Evolutionary conservation across 768 basidiomycete species (phyloP), one percentile per base, ranked within the genome.

Genomic region (Mycena chlorophos): DNA sequence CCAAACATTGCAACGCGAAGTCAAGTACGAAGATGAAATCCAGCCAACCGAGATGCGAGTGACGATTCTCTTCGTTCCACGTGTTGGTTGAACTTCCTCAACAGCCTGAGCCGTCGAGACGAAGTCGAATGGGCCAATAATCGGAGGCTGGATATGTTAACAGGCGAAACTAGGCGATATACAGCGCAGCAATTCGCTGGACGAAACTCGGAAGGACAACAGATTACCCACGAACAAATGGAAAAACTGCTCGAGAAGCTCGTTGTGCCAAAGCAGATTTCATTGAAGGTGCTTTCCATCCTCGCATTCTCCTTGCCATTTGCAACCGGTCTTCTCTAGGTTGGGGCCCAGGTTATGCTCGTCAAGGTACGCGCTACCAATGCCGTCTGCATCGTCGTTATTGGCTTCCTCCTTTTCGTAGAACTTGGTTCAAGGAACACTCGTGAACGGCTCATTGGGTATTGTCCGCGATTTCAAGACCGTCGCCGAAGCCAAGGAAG

Each of bases 331-430:
- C 55, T 38, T 13, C 16, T n/a, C 0, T 29, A 91, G 82, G 75
- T 87, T 49, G 87, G 87, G 13, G 89, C 91, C 3, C 94, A 96
- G 67, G 94, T 96, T 3, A 92, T 92, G 90, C 67, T 89, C 2
- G 77, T 88, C 60, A 88, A 88, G 76, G 87, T 84, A 55, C 45
- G n/a, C 37, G 17, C 19, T n/a, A n/a, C n/a, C n/a, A n/a, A 46
- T 26, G n/a, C 17, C 25, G 5, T 14, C 6, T 31, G 10, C 14
- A 4, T n/a, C 42, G 49, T 38, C 50, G 17, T 30, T 13, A 48
- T 37, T 42, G 23, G n/a, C 16, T 5, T 22, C 23, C 12, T 27
- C 23, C 34, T 40, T 46, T 22, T 30, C n/a, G 29, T 47, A 89
- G 87, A 90, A 90, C 60, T 67, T 89, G 52, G 65, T 78, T 1